phyloP scores from a whole-genome alignment of 257 asterid species.

The Capsicum rhomboideum region DNA sequence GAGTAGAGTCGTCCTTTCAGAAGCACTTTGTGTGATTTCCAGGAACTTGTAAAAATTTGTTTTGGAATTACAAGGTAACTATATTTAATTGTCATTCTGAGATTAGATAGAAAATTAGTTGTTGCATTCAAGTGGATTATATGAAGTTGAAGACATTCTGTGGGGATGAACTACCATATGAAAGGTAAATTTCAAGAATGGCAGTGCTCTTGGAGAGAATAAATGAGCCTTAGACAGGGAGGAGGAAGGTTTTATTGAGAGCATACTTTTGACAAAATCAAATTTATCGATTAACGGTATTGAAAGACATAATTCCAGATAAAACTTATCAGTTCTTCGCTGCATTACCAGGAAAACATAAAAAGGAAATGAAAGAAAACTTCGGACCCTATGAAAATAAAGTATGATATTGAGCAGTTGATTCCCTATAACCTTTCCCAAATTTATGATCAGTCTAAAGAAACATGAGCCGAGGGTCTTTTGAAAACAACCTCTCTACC shows the following conservation, averaged over 20 bases:
- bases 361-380: not conserved
- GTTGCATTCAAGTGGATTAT: not conserved
- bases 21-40: not conserved
- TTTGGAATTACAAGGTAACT: not conserved
- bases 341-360: not conserved
- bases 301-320: not conserved
- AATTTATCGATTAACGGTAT: not conserved
- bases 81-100: not conserved
- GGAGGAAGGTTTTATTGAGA: not conserved
- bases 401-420: not conserved
- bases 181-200: not conserved
- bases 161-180: not conserved
- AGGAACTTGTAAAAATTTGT: not conserved
- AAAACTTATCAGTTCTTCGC: not conserved
- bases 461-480: too few species aligned
- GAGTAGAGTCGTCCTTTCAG: not conserved
- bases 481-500: too few species aligned
- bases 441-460: not conserved
- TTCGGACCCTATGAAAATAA: not conserved
- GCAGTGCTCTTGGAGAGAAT: not conserved
- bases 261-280: not conserved
- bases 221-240: not conserved
- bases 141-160: not conserved
- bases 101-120: not conserved
- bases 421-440: not conserved